Conservation (phyloP, 768 basidiomycete species). For the Leucocoprinus birnbaumii region DNA sequence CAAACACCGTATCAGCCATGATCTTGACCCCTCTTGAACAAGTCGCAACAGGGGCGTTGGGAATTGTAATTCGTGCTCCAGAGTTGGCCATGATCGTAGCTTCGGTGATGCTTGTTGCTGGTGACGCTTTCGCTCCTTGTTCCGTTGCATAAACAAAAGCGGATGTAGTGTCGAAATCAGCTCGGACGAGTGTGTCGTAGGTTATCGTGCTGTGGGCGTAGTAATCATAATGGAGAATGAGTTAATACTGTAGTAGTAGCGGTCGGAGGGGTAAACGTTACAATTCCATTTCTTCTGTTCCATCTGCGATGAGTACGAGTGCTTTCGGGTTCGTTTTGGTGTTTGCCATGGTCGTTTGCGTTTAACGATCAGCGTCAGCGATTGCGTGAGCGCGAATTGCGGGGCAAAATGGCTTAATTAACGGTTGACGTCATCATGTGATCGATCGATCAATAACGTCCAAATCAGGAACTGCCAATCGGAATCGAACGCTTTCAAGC, state of each 20-base stretch:
- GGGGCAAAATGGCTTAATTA: too few relatives aligned
- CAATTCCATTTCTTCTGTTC: conserved; percentile 92
- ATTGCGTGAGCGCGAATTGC: background rate
- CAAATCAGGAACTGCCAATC: too few relatives aligned
- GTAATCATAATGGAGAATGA: too few relatives aligned
- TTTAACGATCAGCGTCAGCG: background rate
- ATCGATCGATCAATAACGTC: too few relatives aligned
- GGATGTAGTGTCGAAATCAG: conserved; percentile 63
- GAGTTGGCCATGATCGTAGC: too few relatives aligned
- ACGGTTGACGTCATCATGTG: too few relatives aligned
- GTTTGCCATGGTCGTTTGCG: background rate
- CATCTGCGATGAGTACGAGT: conserved; percentile 72
- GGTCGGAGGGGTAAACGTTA: conserved; percentile 32
- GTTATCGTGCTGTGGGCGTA: conserved; percentile 83
- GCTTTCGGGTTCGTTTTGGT: conserved; percentile 45
- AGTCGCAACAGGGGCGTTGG: background rate
- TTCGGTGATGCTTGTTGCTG: too few relatives aligned
- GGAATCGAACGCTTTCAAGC: too few relatives aligned
- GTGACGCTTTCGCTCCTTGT: too few relatives aligned
- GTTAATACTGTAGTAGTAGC: too few relatives aligned
- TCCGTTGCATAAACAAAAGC: too few relatives aligned
- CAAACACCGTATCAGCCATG: background rate
- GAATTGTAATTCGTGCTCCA: background rate
- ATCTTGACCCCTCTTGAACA: background rate
- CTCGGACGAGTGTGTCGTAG: conserved; percentile 81